Evolutionary conservation across 768 basidiomycete genomes (phyloP), one percentile per base, ranked within the genome.

Genomic region (Mycena epipterygia): DNA sequence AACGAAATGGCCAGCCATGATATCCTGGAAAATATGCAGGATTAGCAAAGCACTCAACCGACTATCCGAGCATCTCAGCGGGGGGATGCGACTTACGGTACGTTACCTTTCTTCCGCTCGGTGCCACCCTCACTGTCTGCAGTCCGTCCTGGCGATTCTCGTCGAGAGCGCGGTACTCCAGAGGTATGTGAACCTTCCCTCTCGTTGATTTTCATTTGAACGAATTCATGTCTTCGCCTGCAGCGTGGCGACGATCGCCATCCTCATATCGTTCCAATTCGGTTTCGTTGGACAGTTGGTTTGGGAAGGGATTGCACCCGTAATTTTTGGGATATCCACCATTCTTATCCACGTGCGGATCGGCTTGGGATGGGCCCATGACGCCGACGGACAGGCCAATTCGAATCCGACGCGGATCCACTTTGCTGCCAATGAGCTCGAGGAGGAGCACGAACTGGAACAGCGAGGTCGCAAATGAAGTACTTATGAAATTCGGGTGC

Each of bases 121-220:
- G 21, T 13, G 29, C 7, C 3, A 41, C 5, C n/a, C 30, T 30
- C 39, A 51, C 12, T 0, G 2, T 52, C 12, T 16, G 6, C 51
- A 64, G 64, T 55, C 37, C 23, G 5, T 52, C 25, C 53, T 65
- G 6, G 64, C 53, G 12, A 56, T 42, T 29, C n/a, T 65, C 1
- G 65, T 52, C 14, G 65, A 67, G 35, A 57, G 64, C 32, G 64
- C 64, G 19, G 64, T 42, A n/a, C 29, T 66, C n/a, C 64, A 66
- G 23, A 66, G 55, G 64, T 53, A 23, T 19, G 51, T 52, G 11
- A 27, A 9, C 25, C 8, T 29, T 51, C n/a, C 17, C 14, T 41
- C 5, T 23, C 46, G n/a, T 13, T 41, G 48, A 33, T 13, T 19
- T 25, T 5, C 49, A 17, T 32, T 17, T 23, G 39, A 5, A 16